A percentile compares a stretch with the other conserved stretches of the same genome.
These are phyloP conservation scores for Backusella psychrophila DNA, from an alignment of 192 early-diverging fungal genomes.

Conservation along the genomic window DNA sequence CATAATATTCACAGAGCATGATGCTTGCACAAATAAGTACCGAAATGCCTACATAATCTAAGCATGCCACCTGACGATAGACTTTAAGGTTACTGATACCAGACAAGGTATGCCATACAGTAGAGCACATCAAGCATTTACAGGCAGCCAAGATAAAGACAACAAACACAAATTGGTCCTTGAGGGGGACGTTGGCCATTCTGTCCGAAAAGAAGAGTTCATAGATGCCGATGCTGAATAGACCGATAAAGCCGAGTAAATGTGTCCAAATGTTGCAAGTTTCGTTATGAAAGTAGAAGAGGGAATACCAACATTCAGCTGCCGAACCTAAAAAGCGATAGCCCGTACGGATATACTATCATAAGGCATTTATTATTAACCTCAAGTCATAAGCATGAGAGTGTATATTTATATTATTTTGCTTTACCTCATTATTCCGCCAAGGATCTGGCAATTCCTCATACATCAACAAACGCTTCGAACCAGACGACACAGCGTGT, in stretches of 20 bases:
- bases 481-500: constrained; percentile 44
- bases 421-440: constrained; percentile 47
- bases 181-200: constrained; percentile 21
- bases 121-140: constrained; percentile 58
- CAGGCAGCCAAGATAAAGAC: constrained; percentile 60
- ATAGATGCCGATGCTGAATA: constrained; percentile 53
- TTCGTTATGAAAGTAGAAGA: constrained; percentile 68
- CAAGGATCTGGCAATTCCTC: constrained; percentile 58
- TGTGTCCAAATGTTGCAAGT: constrained; percentile 71
- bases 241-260: constrained; percentile 57
- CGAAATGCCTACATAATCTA: constrained; percentile 64
- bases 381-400: not conserved
- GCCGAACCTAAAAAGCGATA: constrained; percentile 57
- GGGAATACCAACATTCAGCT: constrained; percentile 53
- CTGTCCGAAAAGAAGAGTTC: constrained; percentile 39
- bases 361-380: not conserved
- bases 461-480: constrained; percentile 51
- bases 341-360: constrained; percentile 38
- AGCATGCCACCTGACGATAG: constrained; percentile 49
- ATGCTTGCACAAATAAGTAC: constrained; percentile 58
- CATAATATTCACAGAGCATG: constrained; percentile 58
- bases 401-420: not conserved
- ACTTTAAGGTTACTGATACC: constrained; percentile 50
- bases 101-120: constrained; percentile 58
- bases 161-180: constrained; percentile 50